These are phyloP conservation scores for Ascochyta koolunga DNA, from an alignment of 2,329 filamentous ascomycete species.

Conservation along the genomic window DNA sequence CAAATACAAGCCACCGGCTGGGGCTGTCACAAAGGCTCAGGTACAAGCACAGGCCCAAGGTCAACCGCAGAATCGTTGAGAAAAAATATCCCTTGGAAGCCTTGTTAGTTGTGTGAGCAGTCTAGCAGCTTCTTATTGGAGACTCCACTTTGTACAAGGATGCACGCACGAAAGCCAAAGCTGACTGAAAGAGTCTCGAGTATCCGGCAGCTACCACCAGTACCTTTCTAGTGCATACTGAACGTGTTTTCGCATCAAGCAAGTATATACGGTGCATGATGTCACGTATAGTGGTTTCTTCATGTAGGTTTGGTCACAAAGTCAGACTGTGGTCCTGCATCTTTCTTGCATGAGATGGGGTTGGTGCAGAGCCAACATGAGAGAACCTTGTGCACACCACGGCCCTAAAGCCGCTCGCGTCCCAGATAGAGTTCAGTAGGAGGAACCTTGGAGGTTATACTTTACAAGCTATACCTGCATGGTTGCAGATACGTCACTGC, in stretches of 20 bases:
- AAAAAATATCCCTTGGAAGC: not conserved
- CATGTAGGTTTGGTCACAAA: not conserved
- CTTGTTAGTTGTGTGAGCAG: not conserved
- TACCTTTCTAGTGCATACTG: not conserved
- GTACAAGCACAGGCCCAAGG: conserved; percentile 11
- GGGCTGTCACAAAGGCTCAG: conserved; percentile 14
- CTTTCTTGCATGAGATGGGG: not conserved
- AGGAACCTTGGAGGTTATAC: not conserved
- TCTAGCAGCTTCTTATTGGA: not conserved
- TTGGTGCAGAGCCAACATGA: not conserved
- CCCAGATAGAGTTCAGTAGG: not conserved
- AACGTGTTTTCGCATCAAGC: not conserved
- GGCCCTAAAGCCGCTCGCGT: not conserved
- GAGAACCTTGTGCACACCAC: not conserved
- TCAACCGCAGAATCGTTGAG: conserved; percentile 28
- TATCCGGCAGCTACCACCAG: not conserved
- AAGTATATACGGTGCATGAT: not conserved
- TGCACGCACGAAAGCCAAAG: not conserved
- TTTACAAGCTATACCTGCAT: not conserved
- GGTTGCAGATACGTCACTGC: not conserved
- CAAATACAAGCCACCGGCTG: conserved; percentile 50
- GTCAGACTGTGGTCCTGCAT: not conserved
- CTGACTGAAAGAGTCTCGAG: not conserved
- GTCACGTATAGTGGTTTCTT: not conserved
- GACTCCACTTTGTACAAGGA: too few species aligned